These are phyloP conservation scores for Boletus vermiculosoides DNA, from an alignment of 768 basidiomycete species.

Conservation along the genomic window DNA sequence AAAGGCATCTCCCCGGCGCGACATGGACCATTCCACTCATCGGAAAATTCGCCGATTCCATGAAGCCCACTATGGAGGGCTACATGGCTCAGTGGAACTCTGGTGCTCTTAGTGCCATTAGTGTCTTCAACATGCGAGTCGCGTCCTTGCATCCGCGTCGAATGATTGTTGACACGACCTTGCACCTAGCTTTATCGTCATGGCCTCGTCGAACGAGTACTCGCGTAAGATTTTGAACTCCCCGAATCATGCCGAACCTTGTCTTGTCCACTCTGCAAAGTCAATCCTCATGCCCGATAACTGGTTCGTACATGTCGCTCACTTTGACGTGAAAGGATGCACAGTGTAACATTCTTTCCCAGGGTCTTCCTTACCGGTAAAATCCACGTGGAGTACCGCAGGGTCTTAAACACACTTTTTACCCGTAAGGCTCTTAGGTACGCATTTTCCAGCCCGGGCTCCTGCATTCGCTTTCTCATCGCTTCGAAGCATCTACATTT, in stretches of 20 bases:
- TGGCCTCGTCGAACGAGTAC: slow-evolving; percentile 92
- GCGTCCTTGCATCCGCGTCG: neutral
- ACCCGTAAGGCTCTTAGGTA: slow-evolving; percentile 92
- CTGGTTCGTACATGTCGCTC: slow-evolving; percentile 53
- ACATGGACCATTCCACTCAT: slow-evolving; percentile 97
- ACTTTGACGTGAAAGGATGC: neutral
- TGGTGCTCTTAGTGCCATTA: slow-evolving; percentile 82
- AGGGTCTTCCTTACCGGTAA: slow-evolving; percentile 99
- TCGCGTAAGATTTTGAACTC: slow-evolving; percentile 96
- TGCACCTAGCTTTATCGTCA: slow-evolving; percentile 90
- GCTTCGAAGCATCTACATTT: slow-evolving; percentile 67
- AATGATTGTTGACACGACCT: slow-evolving; percentile 7
- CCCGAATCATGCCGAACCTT: slow-evolving; percentile 88
- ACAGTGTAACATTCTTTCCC: neutral
- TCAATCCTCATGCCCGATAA: slow-evolving; percentile 80
- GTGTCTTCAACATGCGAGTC: slow-evolving; percentile 96
- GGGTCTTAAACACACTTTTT: slow-evolving; percentile 86
- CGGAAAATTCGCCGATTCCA: slow-evolving; percentile 91
- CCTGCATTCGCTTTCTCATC: neutral
- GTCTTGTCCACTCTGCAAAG: slow-evolving; percentile 90
- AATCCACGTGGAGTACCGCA: slow-evolving; percentile 89
- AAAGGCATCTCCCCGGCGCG: slow-evolving; percentile 81
- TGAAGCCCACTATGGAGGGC: slow-evolving; percentile 86
- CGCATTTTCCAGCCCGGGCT: slow-evolving; percentile 18
- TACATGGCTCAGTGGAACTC: slow-evolving; percentile 93